A percentile compares a stretch with the other conserved stretches of the same genome.
phyloP scores from a whole-genome alignment of 2,329 filamentous ascomycete genomes.

The Fonsecaea monophora region DNA sequence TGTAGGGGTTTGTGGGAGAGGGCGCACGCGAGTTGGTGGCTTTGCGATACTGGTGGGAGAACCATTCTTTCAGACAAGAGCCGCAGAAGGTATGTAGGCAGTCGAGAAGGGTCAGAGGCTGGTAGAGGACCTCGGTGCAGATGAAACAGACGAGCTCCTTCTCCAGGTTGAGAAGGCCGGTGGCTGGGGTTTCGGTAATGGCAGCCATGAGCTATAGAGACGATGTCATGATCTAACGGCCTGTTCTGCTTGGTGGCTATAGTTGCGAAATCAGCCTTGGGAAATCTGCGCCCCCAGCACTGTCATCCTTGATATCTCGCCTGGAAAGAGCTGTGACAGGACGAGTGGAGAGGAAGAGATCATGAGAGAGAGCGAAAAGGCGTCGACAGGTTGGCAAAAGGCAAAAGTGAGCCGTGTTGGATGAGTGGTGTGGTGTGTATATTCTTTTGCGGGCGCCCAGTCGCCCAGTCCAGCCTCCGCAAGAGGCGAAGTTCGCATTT shows the following conservation, averaged over 20 bases:
- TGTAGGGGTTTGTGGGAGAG: slow-evolving; percentile 64
- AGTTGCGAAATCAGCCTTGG: neutral
- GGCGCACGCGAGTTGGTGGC: slow-evolving; percentile 54
- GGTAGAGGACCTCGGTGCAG: slow-evolving; percentile 92
- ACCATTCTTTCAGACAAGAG: slow-evolving; percentile 95
- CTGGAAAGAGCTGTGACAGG: neutral
- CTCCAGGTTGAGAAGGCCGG: slow-evolving; percentile 72
- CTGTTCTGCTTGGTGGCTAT: neutral
- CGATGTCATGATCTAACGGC: slow-evolving; percentile 2
- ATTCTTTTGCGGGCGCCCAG: neutral
- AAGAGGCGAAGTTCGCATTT: neutral
- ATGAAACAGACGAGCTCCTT: slow-evolving; percentile 97
- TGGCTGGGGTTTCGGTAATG: slow-evolving; percentile 24
- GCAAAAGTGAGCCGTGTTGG: neutral
- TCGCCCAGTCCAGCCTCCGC: neutral
- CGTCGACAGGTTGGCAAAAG: neutral
- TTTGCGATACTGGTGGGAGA: slow-evolving; percentile 74
- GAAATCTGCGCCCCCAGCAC: neutral
- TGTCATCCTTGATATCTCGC: neutral
- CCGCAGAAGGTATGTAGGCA: slow-evolving; percentile 97
- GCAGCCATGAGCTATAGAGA: slow-evolving; percentile 27
- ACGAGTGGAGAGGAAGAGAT: neutral
- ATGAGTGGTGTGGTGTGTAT: neutral
- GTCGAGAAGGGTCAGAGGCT: slow-evolving; percentile 88
- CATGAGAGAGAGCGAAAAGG: neutral